Evolutionary conservation across 1,284 basidiomycete genomes (phyloP), one percentile per base, ranked within the genome.

Genomic region (Sanghuangporus baumii): DNA sequence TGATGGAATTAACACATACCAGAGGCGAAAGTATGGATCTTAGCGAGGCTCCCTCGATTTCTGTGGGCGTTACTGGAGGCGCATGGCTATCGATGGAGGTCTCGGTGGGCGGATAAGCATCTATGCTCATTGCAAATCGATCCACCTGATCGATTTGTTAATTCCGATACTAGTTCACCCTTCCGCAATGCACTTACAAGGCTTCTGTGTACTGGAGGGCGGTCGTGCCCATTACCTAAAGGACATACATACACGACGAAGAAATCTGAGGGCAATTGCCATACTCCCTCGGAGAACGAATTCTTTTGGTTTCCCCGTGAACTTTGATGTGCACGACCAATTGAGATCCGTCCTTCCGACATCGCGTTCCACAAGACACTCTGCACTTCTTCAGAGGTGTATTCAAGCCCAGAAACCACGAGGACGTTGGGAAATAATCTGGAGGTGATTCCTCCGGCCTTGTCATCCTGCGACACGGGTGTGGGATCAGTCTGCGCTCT

Each of bases 181-280:
- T 18, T 37, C 11, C 54, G 2, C 31, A 14, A 52, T 26, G 16
- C 12, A 73, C 84, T 67, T 71, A 91, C 89, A 70, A 91, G 72
- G 60, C 77, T 79, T 66, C 82, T 82, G 68, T 88, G 79, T 40
- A 92, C 80, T 0, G 75, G 71, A 0, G 90, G 89, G 62, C 86
- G 76, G 69, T 90, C 87, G 57, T 75, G 76, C 0, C 81, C 74
- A 70, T 89, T 81, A 8, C 68, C 66, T 64, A 78, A 74, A 16
- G 83, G 79, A 72, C 87, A 89, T 6, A 93, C 83, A 67, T 88
- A 91, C 1, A 93, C 79, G 60, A 87, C 72, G 40, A 92, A 76
- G 69, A 93, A 93, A 1, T 80, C 82, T 6, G 84, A 78, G 1
- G 91, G 89, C n/a, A 64, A 47, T 74, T 74, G 55, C 74, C 73